Base-by-base conservation (phyloP, 2,329 filamentous ascomycete species). In the Phialophora chinensis region DNA sequence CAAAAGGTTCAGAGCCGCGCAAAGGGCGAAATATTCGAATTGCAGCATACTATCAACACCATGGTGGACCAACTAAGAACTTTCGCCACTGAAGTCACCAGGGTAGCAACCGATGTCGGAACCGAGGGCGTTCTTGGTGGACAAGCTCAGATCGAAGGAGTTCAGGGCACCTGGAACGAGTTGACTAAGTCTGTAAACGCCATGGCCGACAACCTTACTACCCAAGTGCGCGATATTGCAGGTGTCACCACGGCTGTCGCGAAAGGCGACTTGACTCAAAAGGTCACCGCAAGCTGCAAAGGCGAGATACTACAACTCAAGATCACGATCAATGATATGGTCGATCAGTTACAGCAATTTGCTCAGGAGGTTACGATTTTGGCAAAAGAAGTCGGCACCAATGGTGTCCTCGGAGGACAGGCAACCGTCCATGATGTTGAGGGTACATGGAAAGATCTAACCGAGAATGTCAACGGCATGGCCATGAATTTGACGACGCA, bases 271-370 rank as follows among this genome's bases (percentile, higher is more conserved):
- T 85, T 99, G 73, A 97, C 93, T 59, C 94, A 97, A 79, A 97
- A 97, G 79, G 94, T 99, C 47, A 92, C 96, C 78, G 93, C 93
- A 68, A 92, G 92, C 75, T 94, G 91, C 80, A 91, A 89, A 82
- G 96, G 91, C 79, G 95, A 94, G 84, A 98, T 93, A 75, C 91
- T 89, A 76, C 92, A 91, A 82, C 90, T 99, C 75, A 99, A 99
- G 81, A 93, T 93, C 67, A 98, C 95, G 55, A 99, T 98, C 83
- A 99, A 99, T 81, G 95, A 91, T 77, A 99, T 99, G 94, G 94
- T 99, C 72, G 95, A 97, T 78, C 95, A 97, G 78, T 84, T 99
- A 65, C 92, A 96, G 76, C 93, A 97, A 76, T 98, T 98, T 77
- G 95, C 95, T 10, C 91, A 93, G 75, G 94, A 98, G 81, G 95